Conservation (phyloP, 2,329 filamentous ascomycete species). For the Aspergillus phoenicis region DNA sequence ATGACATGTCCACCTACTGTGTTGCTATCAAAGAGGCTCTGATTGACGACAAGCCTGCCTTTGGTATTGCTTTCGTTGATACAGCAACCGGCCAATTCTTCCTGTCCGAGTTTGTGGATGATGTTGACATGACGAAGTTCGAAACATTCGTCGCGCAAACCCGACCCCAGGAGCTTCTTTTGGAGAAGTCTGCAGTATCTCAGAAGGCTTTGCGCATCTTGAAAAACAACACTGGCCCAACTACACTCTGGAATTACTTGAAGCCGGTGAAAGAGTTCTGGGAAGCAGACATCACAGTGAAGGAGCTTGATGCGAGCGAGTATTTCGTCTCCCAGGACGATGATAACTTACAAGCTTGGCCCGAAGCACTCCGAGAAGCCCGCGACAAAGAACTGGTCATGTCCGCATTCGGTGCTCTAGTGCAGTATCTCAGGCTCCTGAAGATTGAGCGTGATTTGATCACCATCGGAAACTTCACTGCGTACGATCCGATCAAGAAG, state of each 20-base stretch:
- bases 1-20: slow-evolving; percentile 96
- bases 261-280: slow-evolving; percentile 89
- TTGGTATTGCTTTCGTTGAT: slow-evolving; percentile 92
- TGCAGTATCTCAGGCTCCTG: slow-evolving; percentile 81
- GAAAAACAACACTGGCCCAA: slow-evolving; percentile 92
- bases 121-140: slow-evolving; percentile 91
- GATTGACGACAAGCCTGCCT: slow-evolving; percentile 73
- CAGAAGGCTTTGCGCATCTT: slow-evolving; percentile 88
- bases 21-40: slow-evolving; percentile 85
- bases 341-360: slow-evolving; percentile 71
- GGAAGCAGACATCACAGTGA: slow-evolving; percentile 77
- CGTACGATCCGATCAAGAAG: slow-evolving; percentile 92
- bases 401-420: slow-evolving; percentile 85
- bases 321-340: slow-evolving; percentile 71
- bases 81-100: slow-evolving; percentile 95
- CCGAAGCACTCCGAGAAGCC: slow-evolving; percentile 69
- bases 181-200: slow-evolving; percentile 85
- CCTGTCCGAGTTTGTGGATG: slow-evolving; percentile 87
- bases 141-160: slow-evolving; percentile 96
- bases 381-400: slow-evolving; percentile 80
- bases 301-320: slow-evolving; percentile 75
- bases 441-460: slow-evolving; percentile 88
- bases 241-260: slow-evolving; percentile 92
- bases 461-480: slow-evolving; percentile 85
- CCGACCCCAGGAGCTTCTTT: slow-evolving; percentile 79